Evolutionary conservation across 768 basidiomycete species (phyloP).

Genomic region (Pisolithus orientalis): DNA sequence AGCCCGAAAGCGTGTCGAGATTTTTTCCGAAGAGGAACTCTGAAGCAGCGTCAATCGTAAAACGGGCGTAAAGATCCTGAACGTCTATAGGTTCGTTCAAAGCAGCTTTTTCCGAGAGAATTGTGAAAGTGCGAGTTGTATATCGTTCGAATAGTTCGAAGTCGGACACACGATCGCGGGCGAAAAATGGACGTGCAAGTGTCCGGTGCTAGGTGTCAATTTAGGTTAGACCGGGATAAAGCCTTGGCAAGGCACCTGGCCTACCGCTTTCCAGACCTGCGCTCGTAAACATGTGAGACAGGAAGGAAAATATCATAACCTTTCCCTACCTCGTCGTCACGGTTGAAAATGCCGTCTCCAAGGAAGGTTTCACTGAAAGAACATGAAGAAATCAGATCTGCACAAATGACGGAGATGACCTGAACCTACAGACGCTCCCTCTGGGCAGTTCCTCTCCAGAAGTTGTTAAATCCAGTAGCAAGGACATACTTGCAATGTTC

Average conservation of each 20-base stretch:
- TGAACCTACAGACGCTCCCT: slow-evolving; percentile 57
- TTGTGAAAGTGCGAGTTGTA: slow-evolving; percentile 38
- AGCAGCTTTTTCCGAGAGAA: slow-evolving; percentile 38
- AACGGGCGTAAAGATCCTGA: slow-evolving; percentile 63
- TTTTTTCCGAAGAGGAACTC: slow-evolving; percentile 69
- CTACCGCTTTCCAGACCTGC: slow-evolving; percentile 61
- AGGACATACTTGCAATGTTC: slow-evolving; percentile 60
- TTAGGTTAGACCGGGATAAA: neutral
- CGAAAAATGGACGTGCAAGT: slow-evolving; percentile 68
- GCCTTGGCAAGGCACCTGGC: neutral
- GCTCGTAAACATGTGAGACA: neutral
- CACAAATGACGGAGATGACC: neutral
- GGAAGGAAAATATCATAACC: neutral
- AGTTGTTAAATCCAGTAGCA: slow-evolving; percentile 58
- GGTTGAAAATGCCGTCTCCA: slow-evolving; percentile 74
- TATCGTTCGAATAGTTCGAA: slow-evolving; percentile 63
- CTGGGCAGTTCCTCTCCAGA: slow-evolving; percentile 60
- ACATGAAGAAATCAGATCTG: slow-evolving; percentile 5
- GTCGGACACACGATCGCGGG: slow-evolving; percentile 64
- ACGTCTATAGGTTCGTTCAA: slow-evolving; percentile 46
- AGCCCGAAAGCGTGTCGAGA: slow-evolving; percentile 50
- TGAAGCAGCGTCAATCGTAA: slow-evolving; percentile 65
- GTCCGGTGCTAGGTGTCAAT: slow-evolving; percentile 46
- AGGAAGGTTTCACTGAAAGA: slow-evolving; percentile 41
- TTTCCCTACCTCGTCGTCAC: slow-evolving; percentile 57